Percentiles rank a stretch among this genome's conserved stretches.
Conservation (phyloP, 2,329 filamentous ascomycete species). For the Cladosporium halotolerans region DNA sequence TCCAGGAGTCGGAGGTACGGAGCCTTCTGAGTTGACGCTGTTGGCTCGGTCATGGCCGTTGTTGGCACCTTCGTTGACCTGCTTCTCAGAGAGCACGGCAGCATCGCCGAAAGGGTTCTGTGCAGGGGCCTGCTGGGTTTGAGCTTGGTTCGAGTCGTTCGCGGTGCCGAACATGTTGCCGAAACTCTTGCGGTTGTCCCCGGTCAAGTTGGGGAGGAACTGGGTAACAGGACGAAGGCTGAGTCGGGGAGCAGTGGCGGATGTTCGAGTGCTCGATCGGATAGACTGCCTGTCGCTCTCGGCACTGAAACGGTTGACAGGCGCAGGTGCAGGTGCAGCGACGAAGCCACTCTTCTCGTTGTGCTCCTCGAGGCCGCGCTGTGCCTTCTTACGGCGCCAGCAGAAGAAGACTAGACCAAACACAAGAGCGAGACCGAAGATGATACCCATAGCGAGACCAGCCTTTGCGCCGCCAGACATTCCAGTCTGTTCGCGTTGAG, state of each 20-base stretch:
- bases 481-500: constrained; percentile 21
- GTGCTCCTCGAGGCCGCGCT: constrained; percentile 35
- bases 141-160: constrained; percentile 31
- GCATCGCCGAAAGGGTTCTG: constrained; percentile 34
- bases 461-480: constrained; percentile 57
- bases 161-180: constrained; percentile 10
- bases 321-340: constrained; percentile 7
- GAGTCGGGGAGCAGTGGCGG: constrained; percentile 64
- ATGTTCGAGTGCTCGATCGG: constrained; percentile 37
- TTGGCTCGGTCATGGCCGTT: constrained; percentile 15
- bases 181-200: constrained; percentile 34
- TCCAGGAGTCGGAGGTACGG: constrained; percentile 18
- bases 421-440: constrained; percentile 62
- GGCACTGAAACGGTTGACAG: constrained; percentile 18
- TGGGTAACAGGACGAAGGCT: constrained; percentile 80
- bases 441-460: constrained; percentile 76
- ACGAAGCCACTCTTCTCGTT: constrained; percentile 35
- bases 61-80: constrained; percentile 25
- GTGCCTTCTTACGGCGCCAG: constrained; percentile 66
- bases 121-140: constrained; percentile 27
- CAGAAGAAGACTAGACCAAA: constrained; percentile 65
- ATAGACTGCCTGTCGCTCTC: constrained; percentile 30
- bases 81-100: constrained; percentile 22
- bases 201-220: constrained; percentile 62
- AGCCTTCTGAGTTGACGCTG: constrained; percentile 16